phyloP scores from a whole-genome alignment of 352 stramenopile species.

The Globisporangium carolinianum region DNA sequence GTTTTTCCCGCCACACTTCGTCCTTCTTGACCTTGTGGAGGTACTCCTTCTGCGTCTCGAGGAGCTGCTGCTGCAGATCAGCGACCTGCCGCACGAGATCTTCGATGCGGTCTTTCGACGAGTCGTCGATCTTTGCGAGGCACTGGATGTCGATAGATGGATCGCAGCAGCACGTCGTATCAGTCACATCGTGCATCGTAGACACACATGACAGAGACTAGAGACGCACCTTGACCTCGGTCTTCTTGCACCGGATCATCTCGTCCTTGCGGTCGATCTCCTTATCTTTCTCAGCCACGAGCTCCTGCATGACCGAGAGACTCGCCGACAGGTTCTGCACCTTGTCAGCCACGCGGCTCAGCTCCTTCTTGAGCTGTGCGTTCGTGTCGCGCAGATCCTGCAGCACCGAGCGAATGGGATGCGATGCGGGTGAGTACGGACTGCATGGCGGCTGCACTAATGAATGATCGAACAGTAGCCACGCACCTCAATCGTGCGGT shows the following conservation, averaged over 20 bases:
- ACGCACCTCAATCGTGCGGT: conserved; percentile 47
- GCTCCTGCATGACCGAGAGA: conserved; percentile 37
- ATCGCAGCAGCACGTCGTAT: background rate
- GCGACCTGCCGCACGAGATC: conserved; percentile 65
- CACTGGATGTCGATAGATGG: conserved; percentile 15
- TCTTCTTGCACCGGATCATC: conserved; percentile 67
- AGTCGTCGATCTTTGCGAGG: conserved; percentile 63
- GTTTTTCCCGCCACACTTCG: conserved; percentile 57
- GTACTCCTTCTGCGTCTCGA: conserved; percentile 79
- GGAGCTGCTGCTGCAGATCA: conserved; percentile 59
- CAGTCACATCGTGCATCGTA: too few species aligned
- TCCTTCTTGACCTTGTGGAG: conserved; percentile 77
- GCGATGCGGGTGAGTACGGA: too few species aligned
- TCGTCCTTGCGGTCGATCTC: conserved; percentile 58
- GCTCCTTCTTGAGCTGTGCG: conserved; percentile 51
- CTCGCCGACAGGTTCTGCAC: conserved; percentile 42
- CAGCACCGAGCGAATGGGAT: background rate
- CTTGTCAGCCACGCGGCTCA: conserved; percentile 37
- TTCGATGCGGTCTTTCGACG: conserved; percentile 73
- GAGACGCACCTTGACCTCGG: conserved; percentile 45
- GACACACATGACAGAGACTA: too few species aligned
- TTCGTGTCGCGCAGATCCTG: conserved; percentile 64
- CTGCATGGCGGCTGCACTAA: background rate
- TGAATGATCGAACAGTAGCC: too few species aligned
- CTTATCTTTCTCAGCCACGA: conserved; percentile 50